These are phyloP conservation scores for Penicillium polonicum DNA, from an alignment of 2,329 filamentous ascomycete genomes.

Conservation along the genomic window DNA sequence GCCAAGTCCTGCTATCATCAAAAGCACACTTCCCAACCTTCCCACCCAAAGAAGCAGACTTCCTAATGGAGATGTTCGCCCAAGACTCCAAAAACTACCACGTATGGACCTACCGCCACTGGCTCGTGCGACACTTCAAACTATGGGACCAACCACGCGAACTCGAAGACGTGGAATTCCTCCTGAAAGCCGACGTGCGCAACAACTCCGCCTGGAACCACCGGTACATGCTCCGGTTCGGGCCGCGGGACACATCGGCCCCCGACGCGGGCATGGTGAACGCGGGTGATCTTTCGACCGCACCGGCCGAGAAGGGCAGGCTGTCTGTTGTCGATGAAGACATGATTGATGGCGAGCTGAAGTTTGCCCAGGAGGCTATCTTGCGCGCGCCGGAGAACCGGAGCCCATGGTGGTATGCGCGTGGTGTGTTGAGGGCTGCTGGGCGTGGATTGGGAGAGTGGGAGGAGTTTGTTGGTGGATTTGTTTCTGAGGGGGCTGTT, in stretches of 20 bases:
- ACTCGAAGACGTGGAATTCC: constrained; percentile 66
- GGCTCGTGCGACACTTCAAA: constrained; percentile 65
- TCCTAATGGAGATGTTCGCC: constrained; percentile 76
- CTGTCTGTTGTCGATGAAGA: constrained; percentile 55
- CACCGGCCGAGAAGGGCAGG: constrained; percentile 30
- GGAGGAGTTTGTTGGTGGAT: constrained; percentile 55
- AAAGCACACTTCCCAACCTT: constrained; percentile 52
- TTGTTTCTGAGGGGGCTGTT: constrained; percentile 52
- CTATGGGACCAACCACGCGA: constrained; percentile 60
- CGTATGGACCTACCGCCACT: constrained; percentile 92
- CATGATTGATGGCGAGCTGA: constrained; percentile 71
- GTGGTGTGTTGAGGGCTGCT: constrained; percentile 70
- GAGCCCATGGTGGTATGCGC: constrained; percentile 89
- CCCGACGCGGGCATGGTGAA: constrained; percentile 40
- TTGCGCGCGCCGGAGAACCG: constrained; percentile 85
- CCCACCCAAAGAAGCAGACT: constrained; percentile 66
- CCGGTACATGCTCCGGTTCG: constrained; percentile 89
- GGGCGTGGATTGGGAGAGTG: constrained; percentile 51
- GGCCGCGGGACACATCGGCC: constrained; percentile 50
- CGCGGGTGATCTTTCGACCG: constrained; percentile 14
- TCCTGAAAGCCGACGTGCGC: constrained; percentile 77
- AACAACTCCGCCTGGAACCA: constrained; percentile 99
- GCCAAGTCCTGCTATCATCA: constrained; percentile 55
- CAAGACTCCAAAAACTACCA: constrained; percentile 97
- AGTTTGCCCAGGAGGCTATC: constrained; percentile 72